Evolutionary conservation across 139 green algal genomes (phyloP).

Genomic region (Parachlorella kessleri): DNA sequence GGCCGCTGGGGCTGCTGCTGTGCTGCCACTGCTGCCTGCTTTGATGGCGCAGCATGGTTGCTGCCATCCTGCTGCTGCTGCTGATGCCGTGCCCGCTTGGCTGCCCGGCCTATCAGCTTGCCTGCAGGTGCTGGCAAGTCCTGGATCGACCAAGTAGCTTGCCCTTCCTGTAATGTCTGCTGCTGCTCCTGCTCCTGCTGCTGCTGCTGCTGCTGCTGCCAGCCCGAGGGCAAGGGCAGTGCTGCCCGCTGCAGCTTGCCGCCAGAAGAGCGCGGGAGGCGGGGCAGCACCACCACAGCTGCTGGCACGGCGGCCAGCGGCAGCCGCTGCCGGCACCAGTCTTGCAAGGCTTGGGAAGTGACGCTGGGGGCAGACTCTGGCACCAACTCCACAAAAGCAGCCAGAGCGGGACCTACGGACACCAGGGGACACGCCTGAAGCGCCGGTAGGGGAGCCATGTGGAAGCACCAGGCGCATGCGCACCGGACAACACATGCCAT

Average conservation of each 20-base stretch:
- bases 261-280: conserved; percentile 43
- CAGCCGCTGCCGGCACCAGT: conserved; percentile 19
- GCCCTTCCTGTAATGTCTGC: not conserved
- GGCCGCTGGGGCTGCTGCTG: not conserved
- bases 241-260: conserved; percentile 37
- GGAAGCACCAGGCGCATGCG: too few species aligned
- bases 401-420: not conserved
- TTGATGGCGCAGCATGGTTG: not conserved
- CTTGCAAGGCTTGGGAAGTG: not conserved
- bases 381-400: not conserved
- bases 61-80: not conserved
- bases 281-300: conserved; percentile 10
- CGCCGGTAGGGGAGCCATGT: too few species aligned
- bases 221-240: conserved; percentile 9
- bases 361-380: too few species aligned
- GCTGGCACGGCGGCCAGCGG: conserved; percentile 27
- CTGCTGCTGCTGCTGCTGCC: not conserved
- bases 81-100: not conserved
- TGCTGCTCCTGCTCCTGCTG: not conserved
- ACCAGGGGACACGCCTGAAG: too few species aligned
- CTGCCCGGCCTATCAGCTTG: too few species aligned
- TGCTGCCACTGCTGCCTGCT: not conserved
- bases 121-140: too few species aligned
- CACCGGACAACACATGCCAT: too few species aligned
- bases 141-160: too few species aligned